phyloP scores from a whole-genome alignment of 768 basidiomycete genomes.

The Lepiota venenata region DNA sequence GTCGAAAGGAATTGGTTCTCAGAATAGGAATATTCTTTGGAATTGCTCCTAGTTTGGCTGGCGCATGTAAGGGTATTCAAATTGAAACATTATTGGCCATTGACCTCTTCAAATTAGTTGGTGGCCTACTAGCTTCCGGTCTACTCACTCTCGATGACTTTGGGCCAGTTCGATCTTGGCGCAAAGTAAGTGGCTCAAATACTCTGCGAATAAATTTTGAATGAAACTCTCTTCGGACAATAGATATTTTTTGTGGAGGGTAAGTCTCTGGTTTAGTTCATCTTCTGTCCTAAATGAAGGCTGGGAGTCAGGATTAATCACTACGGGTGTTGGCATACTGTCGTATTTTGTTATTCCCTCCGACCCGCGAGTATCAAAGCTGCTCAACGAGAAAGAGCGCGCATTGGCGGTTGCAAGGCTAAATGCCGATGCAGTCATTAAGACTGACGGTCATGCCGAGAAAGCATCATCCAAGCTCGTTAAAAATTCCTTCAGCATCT shows the following conservation, averaged over 20 bases:
- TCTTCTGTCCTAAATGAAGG: no score
- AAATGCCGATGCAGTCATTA: slow-evolving; percentile 21
- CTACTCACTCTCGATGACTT: slow-evolving; percentile 30
- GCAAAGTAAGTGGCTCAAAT: slow-evolving; percentile 24
- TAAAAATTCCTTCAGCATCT: slow-evolving; percentile 15
- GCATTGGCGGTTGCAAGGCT: slow-evolving; percentile 22
- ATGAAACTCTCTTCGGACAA: background rate
- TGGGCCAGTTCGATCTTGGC: slow-evolving; percentile 29
- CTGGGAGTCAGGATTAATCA: slow-evolving; percentile 21
- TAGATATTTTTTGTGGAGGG: slow-evolving; percentile 31
- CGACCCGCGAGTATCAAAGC: slow-evolving; percentile 21
- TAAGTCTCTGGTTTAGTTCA: background rate
- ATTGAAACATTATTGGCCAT: background rate
- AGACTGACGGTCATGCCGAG: slow-evolving; percentile 9
- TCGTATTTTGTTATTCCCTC: slow-evolving; percentile 21
- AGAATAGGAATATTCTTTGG: slow-evolving; percentile 34
- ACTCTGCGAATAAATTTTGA: background rate
- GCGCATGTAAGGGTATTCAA: slow-evolving; percentile 24
- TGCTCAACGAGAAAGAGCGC: slow-evolving; percentile 24
- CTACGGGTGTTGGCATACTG: slow-evolving; percentile 20
- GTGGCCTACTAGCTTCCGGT: slow-evolving; percentile 34
- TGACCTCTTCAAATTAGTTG: slow-evolving; percentile 17
- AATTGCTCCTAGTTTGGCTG: slow-evolving; percentile 29
- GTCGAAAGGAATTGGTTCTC: slow-evolving; percentile 29
- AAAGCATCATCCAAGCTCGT: slow-evolving; percentile 10